Conservation (phyloP, 805 yeast species). For the Starmera amethionina region DNA sequence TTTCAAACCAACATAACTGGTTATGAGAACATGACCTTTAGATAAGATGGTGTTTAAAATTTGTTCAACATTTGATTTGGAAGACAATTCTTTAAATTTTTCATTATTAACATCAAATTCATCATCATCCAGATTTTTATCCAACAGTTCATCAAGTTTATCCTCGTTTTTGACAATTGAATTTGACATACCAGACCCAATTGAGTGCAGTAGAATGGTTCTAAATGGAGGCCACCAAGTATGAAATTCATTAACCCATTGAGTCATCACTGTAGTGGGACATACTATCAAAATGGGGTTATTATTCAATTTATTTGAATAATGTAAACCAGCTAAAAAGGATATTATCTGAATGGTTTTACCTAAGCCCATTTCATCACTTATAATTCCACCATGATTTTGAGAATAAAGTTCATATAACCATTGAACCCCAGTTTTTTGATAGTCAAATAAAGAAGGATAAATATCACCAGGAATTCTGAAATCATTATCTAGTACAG, state of each 20-base stretch:
- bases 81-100: slow-evolving; percentile 18
- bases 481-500: slow-evolving; percentile 59
- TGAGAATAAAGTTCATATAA: slow-evolving; percentile 88
- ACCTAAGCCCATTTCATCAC: slow-evolving; percentile 98
- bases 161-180: slow-evolving; percentile 29
- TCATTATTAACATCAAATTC: slow-evolving; percentile 17
- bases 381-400: slow-evolving; percentile 88
- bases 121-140: slow-evolving; percentile 33
- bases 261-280: slow-evolving; percentile 93
- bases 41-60: slow-evolving; percentile 48
- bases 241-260: slow-evolving; percentile 96
- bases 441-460: slow-evolving; percentile 82
- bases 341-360: slow-evolving; percentile 91
- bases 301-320: slow-evolving; percentile 52
- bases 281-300: slow-evolving; percentile 84
- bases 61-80: slow-evolving; percentile 31
- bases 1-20: slow-evolving; percentile 84
- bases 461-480: slow-evolving; percentile 86
- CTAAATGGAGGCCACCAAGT: slow-evolving; percentile 97
- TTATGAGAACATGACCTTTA: slow-evolving; percentile 76
- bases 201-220: slow-evolving; percentile 79
- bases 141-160: slow-evolving; percentile 39
- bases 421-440: slow-evolving; percentile 96
- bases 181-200: slow-evolving; percentile 74
- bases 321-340: slow-evolving; percentile 83